A percentile compares a stretch with the other conserved stretches of the same genome.
Evolutionary conservation across 139 green algal genomes (phyloP).

Genomic region (Coelastrella sp.): DNA sequence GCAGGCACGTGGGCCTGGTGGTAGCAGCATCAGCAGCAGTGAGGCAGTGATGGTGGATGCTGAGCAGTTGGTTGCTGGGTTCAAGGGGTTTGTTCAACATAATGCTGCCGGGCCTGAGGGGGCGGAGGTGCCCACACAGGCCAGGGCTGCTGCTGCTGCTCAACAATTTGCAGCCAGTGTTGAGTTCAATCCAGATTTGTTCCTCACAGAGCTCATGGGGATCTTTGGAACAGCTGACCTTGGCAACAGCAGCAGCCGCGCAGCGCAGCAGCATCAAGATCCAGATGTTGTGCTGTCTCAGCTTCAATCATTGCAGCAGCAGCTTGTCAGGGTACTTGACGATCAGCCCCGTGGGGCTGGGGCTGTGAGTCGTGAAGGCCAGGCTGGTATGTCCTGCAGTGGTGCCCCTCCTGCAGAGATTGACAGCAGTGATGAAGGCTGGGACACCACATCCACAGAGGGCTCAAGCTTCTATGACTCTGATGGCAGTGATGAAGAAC

Average conservation of each 20-base stretch:
- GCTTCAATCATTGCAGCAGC: slow-evolving; percentile 26
- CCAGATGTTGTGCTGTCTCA: neutral
- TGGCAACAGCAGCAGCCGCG: slow-evolving; percentile 6
- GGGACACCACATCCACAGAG: slow-evolving; percentile 27
- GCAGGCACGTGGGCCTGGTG: too few species aligned
- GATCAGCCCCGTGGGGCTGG: neutral
- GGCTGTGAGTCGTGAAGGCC: neutral
- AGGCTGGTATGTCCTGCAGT: slow-evolving; percentile 12
- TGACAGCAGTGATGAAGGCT: slow-evolving; percentile 26
- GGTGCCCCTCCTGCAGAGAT: neutral
- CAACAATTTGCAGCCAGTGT: neutral
- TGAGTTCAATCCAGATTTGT: slow-evolving; percentile 18
- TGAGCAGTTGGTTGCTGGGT: slow-evolving; percentile 47
- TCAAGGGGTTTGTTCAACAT: slow-evolving; percentile 67
- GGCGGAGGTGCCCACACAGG: slow-evolving; percentile 50
- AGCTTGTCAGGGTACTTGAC: neutral
- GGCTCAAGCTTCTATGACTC: slow-evolving; percentile 47
- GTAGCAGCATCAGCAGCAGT: slow-evolving; percentile 21
- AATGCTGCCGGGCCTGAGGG: slow-evolving; percentile 58
- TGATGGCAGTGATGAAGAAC: neutral
- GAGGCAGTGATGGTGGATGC: slow-evolving; percentile 54
- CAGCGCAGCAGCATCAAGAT: slow-evolving; percentile 7
- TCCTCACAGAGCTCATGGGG: slow-evolving; percentile 40
- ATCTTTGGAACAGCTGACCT: slow-evolving; percentile 12
- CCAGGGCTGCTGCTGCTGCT: neutral